Evolutionary conservation across 768 basidiomycete genomes (phyloP), one percentile per base, ranked within the genome.

Genomic region (Multifurca ochricompacta): DNA sequence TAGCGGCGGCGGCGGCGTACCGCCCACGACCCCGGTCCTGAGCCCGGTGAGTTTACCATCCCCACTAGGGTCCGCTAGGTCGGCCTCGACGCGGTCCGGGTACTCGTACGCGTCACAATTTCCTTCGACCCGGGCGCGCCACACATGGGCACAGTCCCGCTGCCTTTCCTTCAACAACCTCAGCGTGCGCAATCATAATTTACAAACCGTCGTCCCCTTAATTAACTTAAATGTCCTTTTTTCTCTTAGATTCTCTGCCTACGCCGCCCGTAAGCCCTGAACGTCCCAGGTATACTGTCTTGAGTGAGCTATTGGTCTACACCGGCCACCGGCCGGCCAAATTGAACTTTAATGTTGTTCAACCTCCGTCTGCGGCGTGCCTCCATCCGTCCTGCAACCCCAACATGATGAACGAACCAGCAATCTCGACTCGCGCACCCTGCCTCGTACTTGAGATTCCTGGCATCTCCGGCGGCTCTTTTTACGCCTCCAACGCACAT

Each of bases 111-210:
- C 39, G 7, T 41, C 55, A 3, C 39, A 51, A 3, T 4, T 30
- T 13, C 47, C 59, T 8, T 53, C 42, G 8, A 59, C 59, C 59
- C 59, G 18, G 59, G 59, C 16, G 59, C 59, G 28, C 59, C 59
- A 35, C 53, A 59, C 21, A 48, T 59, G 45, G 14, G 27, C 49
- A 57, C 59, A 10, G 59, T 59, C 35, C 51, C 59, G 19, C 41
- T 59, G 3, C 59, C 59, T 6, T 11, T 13, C 6, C n/a, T 4
- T 21, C 30, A 41, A 35, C 36, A 51, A 9, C 34, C 30, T 21
- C 42, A 46, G 11, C 23, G 58, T 59, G 40, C 58, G 58, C 25
- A 19, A 23, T 28, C 34, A 3, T 40, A n/a, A n/a, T n/a, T n/a
- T n/a, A n/a, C n/a, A n/a, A n/a, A n/a, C 21, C 21, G 5, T 11